phyloP scores from a whole-genome alignment of 805 yeast genomes.

The Cyberlindnera amylophila region DNA sequence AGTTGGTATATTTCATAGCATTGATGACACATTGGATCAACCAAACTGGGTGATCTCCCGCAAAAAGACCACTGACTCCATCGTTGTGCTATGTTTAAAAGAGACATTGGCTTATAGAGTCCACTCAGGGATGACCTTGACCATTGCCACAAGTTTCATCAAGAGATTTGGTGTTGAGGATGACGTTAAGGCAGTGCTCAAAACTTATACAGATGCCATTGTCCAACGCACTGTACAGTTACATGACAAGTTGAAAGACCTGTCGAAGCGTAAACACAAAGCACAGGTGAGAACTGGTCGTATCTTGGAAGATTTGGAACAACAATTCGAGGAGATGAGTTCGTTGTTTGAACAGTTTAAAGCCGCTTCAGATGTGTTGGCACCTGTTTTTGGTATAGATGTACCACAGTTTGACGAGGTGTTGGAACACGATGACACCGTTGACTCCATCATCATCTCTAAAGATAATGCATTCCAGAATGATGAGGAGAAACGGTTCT shows the following conservation, averaged over 20 bases:
- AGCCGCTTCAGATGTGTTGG: conserved; percentile 38
- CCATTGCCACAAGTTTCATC: conserved; percentile 45
- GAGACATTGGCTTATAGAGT: conserved; percentile 42
- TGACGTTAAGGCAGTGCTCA: conserved; percentile 32
- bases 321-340: conserved; percentile 30
- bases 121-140: conserved; percentile 31
- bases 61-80: conserved; percentile 33
- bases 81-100: conserved; percentile 40
- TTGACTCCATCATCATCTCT: conserved; percentile 25
- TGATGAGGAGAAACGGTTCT: conserved; percentile 61
- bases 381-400: conserved; percentile 37
- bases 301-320: conserved; percentile 36
- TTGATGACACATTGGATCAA: conserved; percentile 39
- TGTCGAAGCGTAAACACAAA: conserved; percentile 41
- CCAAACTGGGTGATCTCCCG: conserved; percentile 42
- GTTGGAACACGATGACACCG: conserved; percentile 25
- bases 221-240: conserved; percentile 34
- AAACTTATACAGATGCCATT: conserved; percentile 40
- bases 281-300: conserved; percentile 68
- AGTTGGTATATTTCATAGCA: conserved; percentile 50
- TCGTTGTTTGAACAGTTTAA: conserved; percentile 44
- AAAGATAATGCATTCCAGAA: conserved; percentile 54
- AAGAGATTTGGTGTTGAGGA: conserved; percentile 40
- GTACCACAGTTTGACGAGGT: conserved; percentile 35
- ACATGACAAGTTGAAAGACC: conserved; percentile 34